Conservation (phyloP, 352 stramenopile genomes). For the Globisporangium spinosum region DNA sequence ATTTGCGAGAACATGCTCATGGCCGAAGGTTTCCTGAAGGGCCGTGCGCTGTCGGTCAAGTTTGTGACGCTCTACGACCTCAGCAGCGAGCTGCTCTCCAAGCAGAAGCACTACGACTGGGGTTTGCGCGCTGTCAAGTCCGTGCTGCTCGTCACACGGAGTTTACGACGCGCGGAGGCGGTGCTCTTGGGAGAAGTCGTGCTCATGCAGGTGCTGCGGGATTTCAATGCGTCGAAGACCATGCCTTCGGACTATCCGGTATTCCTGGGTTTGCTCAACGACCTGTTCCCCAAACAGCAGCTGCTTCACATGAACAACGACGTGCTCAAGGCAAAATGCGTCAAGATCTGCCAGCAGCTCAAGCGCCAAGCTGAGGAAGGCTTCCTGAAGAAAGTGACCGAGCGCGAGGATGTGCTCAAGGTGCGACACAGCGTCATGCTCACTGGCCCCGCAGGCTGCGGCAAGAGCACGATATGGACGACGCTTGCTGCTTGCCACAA, state of each 20-base stretch:
- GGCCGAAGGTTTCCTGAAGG: constrained; percentile 90
- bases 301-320: constrained; percentile 43
- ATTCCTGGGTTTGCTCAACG: constrained; percentile 91
- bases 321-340: constrained; percentile 37
- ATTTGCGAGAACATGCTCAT: constrained; percentile 96
- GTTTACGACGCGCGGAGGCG: constrained; percentile 86
- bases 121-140: constrained; percentile 94
- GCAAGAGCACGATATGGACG: constrained; percentile 95
- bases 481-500: constrained; percentile 88
- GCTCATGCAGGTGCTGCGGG: constrained; percentile 93
- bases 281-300: constrained; percentile 87
- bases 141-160: constrained; percentile 93
- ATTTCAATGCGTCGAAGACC: constrained; percentile 96
- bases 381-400: constrained; percentile 94
- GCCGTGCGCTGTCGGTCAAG: constrained; percentile 76
- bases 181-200: constrained; percentile 87
- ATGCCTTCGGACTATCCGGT: constrained; percentile 90
- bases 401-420: constrained; percentile 93
- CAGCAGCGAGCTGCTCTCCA: constrained; percentile 81
- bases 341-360: constrained; percentile 49
- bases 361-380: constrained; percentile 92
- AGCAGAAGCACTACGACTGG: constrained; percentile 94
- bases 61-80: constrained; percentile 90
- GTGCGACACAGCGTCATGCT: constrained; percentile 96
- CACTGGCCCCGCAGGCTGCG: constrained; percentile 91